Percentiles rank a stretch among this genome's conserved stretches.
These are phyloP conservation scores for Pistacia integerrima DNA, from an alignment of 345 rosid species.

Conservation along the genomic window DNA sequence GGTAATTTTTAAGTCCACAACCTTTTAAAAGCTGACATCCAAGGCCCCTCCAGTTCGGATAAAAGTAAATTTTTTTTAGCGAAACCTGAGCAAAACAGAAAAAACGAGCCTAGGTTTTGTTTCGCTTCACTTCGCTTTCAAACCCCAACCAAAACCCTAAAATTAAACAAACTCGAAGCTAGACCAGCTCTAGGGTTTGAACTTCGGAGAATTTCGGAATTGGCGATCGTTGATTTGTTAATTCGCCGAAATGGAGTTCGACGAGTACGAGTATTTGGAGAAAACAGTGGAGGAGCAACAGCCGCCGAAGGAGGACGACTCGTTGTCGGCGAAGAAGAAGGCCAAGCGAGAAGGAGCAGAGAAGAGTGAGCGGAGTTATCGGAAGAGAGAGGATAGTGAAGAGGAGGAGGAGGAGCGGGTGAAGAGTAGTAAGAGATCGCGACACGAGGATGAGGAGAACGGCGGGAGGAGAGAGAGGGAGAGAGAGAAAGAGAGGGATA, in stretches of 20 bases:
- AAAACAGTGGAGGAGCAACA: slow-evolving; percentile 74
- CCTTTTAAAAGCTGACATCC: neutral
- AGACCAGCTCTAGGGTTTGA: neutral
- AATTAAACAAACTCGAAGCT: too few relatives aligned
- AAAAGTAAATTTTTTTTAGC: neutral
- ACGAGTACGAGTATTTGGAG: slow-evolving; percentile 95
- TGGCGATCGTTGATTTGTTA: slow-evolving; percentile 7
- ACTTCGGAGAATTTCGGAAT: slow-evolving; percentile 13
- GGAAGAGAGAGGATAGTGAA: slow-evolving; percentile 45
- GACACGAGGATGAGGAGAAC: slow-evolving; percentile 60
- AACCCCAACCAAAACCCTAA: slow-evolving; percentile 24
- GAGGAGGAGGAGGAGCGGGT: slow-evolving; percentile 45
- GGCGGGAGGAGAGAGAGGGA: slow-evolving; percentile 36
- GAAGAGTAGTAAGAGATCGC: slow-evolving; percentile 62
- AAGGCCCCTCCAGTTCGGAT: slow-evolving; percentile 12
- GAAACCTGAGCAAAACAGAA: neutral
- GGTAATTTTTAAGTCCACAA: neutral
- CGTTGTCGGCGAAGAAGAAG: slow-evolving; percentile 38
- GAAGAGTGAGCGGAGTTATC: slow-evolving; percentile 67
- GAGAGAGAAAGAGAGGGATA: slow-evolving; percentile 30
- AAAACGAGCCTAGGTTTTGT: neutral
- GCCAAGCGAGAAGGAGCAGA: slow-evolving; percentile 46
- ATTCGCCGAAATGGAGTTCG: slow-evolving; percentile 62
- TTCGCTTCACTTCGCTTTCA: neutral
- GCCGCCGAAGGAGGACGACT: slow-evolving; percentile 47